These are phyloP conservation scores for Selenicereus undatus DNA, from an alignment of 148 eudicot genomes.

Conservation along the genomic window DNA sequence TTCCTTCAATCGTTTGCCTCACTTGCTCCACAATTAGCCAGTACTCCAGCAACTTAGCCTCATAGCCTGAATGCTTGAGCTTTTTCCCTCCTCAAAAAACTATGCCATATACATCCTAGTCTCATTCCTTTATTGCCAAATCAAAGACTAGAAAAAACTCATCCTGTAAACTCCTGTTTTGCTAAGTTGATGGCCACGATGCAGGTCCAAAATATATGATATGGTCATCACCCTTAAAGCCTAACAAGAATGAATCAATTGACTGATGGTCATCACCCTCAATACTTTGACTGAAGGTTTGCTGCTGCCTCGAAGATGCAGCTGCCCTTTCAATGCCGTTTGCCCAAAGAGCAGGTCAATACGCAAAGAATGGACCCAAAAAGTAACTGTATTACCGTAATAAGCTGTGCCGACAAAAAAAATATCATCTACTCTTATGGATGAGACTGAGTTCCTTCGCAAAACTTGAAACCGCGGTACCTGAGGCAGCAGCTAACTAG, in stretches of 20 bases:
- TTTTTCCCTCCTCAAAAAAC: background rate
- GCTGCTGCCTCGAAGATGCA: background rate
- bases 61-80: background rate
- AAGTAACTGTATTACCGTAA: background rate
- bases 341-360: background rate
- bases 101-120: background rate
- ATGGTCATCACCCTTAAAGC: background rate
- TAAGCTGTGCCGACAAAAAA: background rate
- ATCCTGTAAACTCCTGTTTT: background rate
- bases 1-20: background rate
- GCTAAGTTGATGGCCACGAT: background rate
- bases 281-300: background rate
- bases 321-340: background rate
- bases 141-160: background rate
- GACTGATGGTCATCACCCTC: too few relatives aligned
- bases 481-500: too few relatives aligned
- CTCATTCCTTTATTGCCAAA: background rate
- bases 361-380: background rate
- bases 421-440: too few relatives aligned
- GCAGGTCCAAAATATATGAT: background rate
- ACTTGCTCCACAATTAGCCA: background rate
- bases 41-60: background rate
- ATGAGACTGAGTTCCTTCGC: too few relatives aligned
- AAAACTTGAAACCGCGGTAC: too few relatives aligned
- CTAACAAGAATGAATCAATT: background rate